Conservation (phyloP, 2,329 filamentous ascomycete species). For the Cercospora citrullina region DNA sequence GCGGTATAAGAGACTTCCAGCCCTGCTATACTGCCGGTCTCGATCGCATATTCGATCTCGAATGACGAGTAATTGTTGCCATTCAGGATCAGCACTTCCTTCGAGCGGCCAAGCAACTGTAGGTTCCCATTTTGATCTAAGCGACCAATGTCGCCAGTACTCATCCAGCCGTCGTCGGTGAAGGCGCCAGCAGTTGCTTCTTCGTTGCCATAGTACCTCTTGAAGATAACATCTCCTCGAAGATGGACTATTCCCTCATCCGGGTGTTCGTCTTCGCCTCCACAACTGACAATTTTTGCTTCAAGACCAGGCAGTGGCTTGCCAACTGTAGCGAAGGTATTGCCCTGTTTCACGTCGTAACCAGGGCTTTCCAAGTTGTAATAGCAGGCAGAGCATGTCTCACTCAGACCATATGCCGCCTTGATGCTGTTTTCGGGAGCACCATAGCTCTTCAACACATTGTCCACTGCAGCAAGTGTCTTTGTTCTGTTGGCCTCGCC, state of each 20-base stretch:
- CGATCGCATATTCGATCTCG: slow-evolving; percentile 30
- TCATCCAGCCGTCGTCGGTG: slow-evolving; percentile 43
- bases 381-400: slow-evolving; percentile 31
- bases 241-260: slow-evolving; percentile 20
- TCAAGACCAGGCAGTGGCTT: slow-evolving; percentile 23
- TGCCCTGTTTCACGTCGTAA: slow-evolving; percentile 21
- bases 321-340: slow-evolving; percentile 28
- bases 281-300: slow-evolving; percentile 20
- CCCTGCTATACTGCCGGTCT: slow-evolving; percentile 20
- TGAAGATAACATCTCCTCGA: slow-evolving; percentile 40
- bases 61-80: slow-evolving; percentile 30
- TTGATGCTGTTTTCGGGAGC: slow-evolving; percentile 25
- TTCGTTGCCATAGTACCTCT: slow-evolving; percentile 38
- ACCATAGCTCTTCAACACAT: slow-evolving; percentile 18
- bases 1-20: slow-evolving; percentile 24
- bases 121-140: slow-evolving; percentile 28
- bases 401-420: slow-evolving; percentile 28
- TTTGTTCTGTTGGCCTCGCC: slow-evolving; percentile 48
- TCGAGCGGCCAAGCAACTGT: slow-evolving; percentile 26
- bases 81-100: slow-evolving; percentile 31
- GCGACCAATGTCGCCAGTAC: slow-evolving; percentile 29
- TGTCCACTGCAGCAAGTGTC: slow-evolving; percentile 22
- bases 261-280: neutral
- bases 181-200: slow-evolving; percentile 41
- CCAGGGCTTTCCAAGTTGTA: slow-evolving; percentile 27